Percentiles rank a stretch among this genome's conserved stretches.
These are phyloP conservation scores for Ganoderma resinaceum DNA, from an alignment of 1,284 basidiomycete species.

Conservation along the genomic window DNA sequence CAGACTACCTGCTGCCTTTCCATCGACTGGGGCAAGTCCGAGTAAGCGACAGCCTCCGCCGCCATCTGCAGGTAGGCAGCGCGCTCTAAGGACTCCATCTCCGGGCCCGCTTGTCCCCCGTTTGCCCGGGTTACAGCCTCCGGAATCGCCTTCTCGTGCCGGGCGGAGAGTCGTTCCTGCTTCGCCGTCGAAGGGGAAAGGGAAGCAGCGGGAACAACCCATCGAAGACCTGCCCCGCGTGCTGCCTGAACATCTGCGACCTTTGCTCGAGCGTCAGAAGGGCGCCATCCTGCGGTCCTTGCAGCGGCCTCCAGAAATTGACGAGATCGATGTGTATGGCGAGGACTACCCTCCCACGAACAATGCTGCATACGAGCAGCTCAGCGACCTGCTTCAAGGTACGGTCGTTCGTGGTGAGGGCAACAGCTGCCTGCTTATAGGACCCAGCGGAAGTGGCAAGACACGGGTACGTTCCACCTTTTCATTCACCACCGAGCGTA, in stretches of 20 bases:
- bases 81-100: slow-evolving; percentile 6
- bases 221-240: slow-evolving; percentile 30
- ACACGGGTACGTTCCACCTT: slow-evolving; percentile 62
- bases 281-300: slow-evolving; percentile 61
- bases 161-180: slow-evolving; percentile 26
- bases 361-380: slow-evolving; percentile 54
- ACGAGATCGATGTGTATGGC: slow-evolving; percentile 36
- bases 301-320: slow-evolving; percentile 39
- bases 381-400: slow-evolving; percentile 71
- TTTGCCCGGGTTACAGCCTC: background rate
- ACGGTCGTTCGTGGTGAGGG: slow-evolving; percentile 85
- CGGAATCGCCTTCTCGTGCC: slow-evolving; percentile 14
- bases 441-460: slow-evolving; percentile 87
- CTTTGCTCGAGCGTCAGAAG: slow-evolving; percentile 62
- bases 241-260: slow-evolving; percentile 48
- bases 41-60: slow-evolving; percentile 6
- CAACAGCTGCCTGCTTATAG: slow-evolving; percentile 88
- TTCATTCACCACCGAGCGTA: background rate
- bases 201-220: slow-evolving; percentile 28
- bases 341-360: slow-evolving; percentile 53
- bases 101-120: background rate
- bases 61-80: background rate
- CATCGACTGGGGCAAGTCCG: slow-evolving; percentile 11
- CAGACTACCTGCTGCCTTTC: slow-evolving; percentile 25
- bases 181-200: slow-evolving; percentile 39